Base-by-base conservation (phyloP, 139 green algal species). In the Auxenochlorella pyrenoidosa region DNA sequence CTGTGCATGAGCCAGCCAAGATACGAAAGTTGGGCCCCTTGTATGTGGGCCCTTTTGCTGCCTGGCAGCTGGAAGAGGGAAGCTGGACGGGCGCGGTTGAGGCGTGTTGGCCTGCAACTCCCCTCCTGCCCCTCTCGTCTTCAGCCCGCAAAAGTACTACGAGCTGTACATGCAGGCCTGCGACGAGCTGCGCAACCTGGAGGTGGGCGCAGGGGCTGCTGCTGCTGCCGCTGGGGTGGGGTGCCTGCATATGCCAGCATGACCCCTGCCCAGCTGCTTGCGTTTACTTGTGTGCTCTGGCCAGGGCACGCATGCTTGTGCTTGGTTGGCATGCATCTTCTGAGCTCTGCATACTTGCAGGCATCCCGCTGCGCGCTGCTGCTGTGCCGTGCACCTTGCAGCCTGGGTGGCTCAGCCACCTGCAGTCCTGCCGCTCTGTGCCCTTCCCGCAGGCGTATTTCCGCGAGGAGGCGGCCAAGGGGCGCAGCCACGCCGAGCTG, bases 81-180 rank as follows among this genome's bases (percentile, higher is more conserved):
- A n/a, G n/a, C n/a, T n/a, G n/a, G n/a, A n/a, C n/a, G n/a, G n/a
- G n/a, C n/a, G n/a, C n/a, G n/a, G n/a, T n/a, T n/a, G n/a, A 54
- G 6, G 47, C 47, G 10, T 10, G 47, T 10, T 54, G 47, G 47
- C 8, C 47, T 54, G 47, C 10, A 6, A 18, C 47, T 75, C 28
- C 68, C 68, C 60, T 28, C 24, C 10, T 26, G 60, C 60, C 60
- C 24, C 32, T 54, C 78, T 70, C 28, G 0, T 83, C 2, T 75
- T 60, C 80, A 85, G 94, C 24, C 97, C 97, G 13, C 97, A 99
- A 81, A 96, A 96, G 84, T 99, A 99, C 89, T 99, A 98, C 81
- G 96, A 99, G 93, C 92, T 99, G 58, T 99, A 99, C 91, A 97
- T 99, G 93, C 79, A 95, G 72, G 94, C 92, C 2, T 98, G 95